Evolutionary conservation across 306 rosid genomes (phyloP).

Genomic region (Fragaria iinumae): DNA sequence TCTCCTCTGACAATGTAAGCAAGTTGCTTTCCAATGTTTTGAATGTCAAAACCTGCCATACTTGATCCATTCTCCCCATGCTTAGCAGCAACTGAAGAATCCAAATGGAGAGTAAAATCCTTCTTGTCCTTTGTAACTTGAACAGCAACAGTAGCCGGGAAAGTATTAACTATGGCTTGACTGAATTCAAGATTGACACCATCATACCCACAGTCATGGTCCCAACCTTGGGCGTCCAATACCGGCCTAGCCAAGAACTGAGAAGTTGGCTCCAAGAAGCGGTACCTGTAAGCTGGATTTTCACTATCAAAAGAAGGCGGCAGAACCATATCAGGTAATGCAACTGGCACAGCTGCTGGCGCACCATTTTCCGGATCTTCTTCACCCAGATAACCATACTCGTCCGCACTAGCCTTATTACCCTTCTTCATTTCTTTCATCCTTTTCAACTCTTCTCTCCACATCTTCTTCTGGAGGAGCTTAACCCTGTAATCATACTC

Average conservation of each 20-base stretch:
- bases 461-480: constrained; percentile 88
- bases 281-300: constrained; percentile 85
- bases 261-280: constrained; percentile 93
- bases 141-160: constrained; percentile 76
- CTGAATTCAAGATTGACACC: constrained; percentile 86
- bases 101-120: constrained; percentile 89
- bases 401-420: constrained; percentile 47
- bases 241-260: constrained; percentile 95
- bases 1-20: constrained; percentile 63
- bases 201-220: constrained; percentile 97
- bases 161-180: constrained; percentile 60
- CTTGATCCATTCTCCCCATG: constrained; percentile 81
- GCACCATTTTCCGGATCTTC: constrained; percentile 73
- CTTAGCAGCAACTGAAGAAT: constrained; percentile 87
- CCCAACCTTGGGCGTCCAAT: constrained; percentile 94
- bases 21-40: constrained; percentile 59
- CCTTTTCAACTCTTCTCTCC: constrained; percentile 94
- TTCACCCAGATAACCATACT: constrained; percentile 58
- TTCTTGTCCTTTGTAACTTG: constrained; percentile 96
- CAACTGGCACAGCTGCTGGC: constrained; percentile 96
- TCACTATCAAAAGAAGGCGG: constrained; percentile 97
- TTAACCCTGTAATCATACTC: constrained; percentile 97
- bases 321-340: constrained; percentile 89
- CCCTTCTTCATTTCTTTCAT: constrained; percentile 84
- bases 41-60: constrained; percentile 99